Evolutionary conservation across 139 green algal genomes (phyloP), one percentile per base, ranked within the genome.

Genomic region (Chloropicon primus): DNA sequence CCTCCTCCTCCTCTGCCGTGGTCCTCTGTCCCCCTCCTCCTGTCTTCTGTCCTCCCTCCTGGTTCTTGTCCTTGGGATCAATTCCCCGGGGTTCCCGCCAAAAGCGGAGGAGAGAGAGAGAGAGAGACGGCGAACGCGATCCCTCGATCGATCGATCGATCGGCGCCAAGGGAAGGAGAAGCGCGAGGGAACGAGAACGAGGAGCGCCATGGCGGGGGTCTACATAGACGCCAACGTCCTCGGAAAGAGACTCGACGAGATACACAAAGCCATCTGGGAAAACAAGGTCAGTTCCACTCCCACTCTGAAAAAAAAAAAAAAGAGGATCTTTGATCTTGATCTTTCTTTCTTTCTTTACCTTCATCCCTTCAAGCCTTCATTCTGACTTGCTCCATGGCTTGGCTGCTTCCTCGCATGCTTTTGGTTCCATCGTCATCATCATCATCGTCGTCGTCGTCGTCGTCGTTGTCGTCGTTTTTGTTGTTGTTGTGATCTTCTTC

Each of bases 251-350:
- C 54, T 93, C 2, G 85, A 91, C 74, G 22, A 72, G 27, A 79
- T 94, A 0, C 92, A 93, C 53, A 74, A 81, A 0, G 79, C 71
- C 23, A 94, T 89, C 89, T 80, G 90, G 82, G 90, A 89, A 25
- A 2, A 75, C 24, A 21, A 25, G 28, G n/a, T 23, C 22, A 71
- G 10, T n/a, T n/a, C n/a, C n/a, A n/a, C n/a, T n/a, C n/a, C n/a
- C n/a, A n/a, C n/a, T n/a, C n/a, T n/a, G n/a, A n/a, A n/a, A n/a
- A n/a, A 22, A 72, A 29, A 79, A 2, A 2, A 2, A 73, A 22
- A 26, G 23, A 76, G 25, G 25, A 22, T 10, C 24, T 1, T 28
- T 54, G 73, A 54, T 62, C 28, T 53, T 24, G 25, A 21, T 62
- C 17, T 26, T 25, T 25, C 23, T 62, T 25, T 72, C 5, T 72